Conservation (phyloP, 345 rosid genomes). For the Pistacia atlantica region DNA sequence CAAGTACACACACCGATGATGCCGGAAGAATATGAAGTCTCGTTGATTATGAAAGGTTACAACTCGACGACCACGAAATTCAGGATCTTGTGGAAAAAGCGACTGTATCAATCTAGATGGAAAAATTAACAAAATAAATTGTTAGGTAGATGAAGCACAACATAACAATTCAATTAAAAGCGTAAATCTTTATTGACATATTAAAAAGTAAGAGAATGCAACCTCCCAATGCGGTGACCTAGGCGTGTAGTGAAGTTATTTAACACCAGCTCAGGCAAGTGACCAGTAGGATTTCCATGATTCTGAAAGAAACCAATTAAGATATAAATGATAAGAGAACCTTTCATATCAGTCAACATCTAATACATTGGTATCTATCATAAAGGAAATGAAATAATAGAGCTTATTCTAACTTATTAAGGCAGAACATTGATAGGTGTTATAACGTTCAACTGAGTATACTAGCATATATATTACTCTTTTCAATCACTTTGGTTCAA, state of each 20-base stretch:
- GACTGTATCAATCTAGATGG: conserved; percentile 68
- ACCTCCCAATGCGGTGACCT: conserved; percentile 96
- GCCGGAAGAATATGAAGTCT: conserved; percentile 91
- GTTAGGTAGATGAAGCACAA: not conserved
- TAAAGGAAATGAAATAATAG: not conserved
- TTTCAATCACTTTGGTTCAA: not conserved
- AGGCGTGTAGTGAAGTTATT: conserved; percentile 88
- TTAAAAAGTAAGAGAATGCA: conserved; percentile 12
- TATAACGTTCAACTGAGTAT: not conserved
- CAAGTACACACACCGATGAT: conserved; percentile 64
- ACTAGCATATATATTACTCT: not conserved
- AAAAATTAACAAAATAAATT: conserved; percentile 2
- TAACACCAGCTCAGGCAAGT: conserved; percentile 82
- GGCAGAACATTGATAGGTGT: not conserved
- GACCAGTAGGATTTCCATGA: conserved; percentile 95
- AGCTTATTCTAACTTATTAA: not conserved
- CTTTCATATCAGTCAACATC: not conserved
- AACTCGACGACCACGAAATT: conserved; percentile 87
- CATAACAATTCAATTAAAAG: not conserved
- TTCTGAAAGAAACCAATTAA: conserved; percentile 40
- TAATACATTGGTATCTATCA: not conserved
- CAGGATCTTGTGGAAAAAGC: conserved; percentile 81
- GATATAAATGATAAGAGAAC: not conserved
- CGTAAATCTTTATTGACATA: not conserved
- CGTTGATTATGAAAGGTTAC: conserved; percentile 97